A percentile compares a stretch with the other conserved stretches of the same genome.
Evolutionary conservation across 345 rosid species (phyloP).

Genomic region (Anastatica hierochuntica): DNA sequence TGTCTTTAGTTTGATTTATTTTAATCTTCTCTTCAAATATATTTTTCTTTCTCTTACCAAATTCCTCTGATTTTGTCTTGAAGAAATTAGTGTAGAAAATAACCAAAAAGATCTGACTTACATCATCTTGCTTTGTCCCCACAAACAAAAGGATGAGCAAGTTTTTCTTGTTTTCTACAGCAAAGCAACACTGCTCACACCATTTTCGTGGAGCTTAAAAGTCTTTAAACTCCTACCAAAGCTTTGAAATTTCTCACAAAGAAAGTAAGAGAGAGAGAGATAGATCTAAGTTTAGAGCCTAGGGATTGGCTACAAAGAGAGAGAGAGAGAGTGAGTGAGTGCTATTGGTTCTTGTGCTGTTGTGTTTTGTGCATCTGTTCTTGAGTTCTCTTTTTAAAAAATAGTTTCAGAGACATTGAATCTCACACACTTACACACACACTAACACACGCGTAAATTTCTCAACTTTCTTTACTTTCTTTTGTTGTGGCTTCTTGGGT

Average conservation of each 20-base stretch:
- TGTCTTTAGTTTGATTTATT: constrained; percentile 10
- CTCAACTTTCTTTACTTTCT: constrained; percentile 5
- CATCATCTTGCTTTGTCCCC: constrained; percentile 17
- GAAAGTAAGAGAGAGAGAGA: constrained; percentile 1
- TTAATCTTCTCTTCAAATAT: constrained; percentile 4
- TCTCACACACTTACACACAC: constrained; percentile 21
- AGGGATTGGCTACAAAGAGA: constrained; percentile 18
- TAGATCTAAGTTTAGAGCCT: constrained; percentile 23
- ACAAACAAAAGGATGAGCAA: constrained; percentile 8
- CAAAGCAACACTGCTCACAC: constrained; percentile 29
- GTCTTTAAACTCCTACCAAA: constrained; percentile 8
- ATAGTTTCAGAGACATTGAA: constrained; percentile 20
- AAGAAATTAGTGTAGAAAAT: constrained; percentile 13
- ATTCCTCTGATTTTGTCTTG: constrained; percentile 6
- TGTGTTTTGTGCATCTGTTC: constrained; percentile 31
- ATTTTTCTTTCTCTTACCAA: constrained; percentile 13
- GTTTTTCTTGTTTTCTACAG: constrained; percentile 24
- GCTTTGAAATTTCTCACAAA: constrained; percentile 9
- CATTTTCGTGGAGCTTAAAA: constrained; percentile 26
- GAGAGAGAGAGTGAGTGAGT: constrained; percentile 10
- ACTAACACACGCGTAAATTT: constrained; percentile 27
- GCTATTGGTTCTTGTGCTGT: constrained; percentile 22
- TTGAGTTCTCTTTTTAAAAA: no score
- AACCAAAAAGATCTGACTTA: constrained; percentile 14
- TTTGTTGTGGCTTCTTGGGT: no score